phyloP scores from a whole-genome alignment of 139 green algal genomes.

The Coelastrella sp. region DNA sequence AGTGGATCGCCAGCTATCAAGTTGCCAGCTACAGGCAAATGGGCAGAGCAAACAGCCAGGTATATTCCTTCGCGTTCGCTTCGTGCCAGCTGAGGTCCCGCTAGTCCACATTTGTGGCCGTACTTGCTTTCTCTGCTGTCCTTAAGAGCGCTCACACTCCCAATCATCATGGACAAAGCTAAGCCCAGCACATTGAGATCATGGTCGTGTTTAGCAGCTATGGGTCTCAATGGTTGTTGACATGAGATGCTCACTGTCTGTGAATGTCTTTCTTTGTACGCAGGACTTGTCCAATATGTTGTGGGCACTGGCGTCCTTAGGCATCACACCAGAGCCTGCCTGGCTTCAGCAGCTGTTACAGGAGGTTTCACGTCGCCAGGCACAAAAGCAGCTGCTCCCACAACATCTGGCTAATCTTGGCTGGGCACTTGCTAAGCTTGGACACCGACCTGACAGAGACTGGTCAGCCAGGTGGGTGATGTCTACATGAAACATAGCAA shows the following conservation, averaged over 20 bases:
- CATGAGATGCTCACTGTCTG: neutral
- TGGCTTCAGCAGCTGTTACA: conserved; percentile 36
- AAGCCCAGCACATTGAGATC: too few relatives aligned
- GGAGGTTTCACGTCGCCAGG: conserved; percentile 8
- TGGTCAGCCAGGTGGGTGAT: neutral
- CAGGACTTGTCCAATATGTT: conserved; percentile 45
- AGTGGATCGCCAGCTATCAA: conserved; percentile 45
- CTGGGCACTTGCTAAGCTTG: conserved; percentile 38
- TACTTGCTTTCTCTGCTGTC: too few relatives aligned
- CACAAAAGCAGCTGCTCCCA: conserved; percentile 3
- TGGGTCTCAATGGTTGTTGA: too few relatives aligned
- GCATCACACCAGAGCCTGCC: conserved; percentile 6
- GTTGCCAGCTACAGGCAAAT: conserved; percentile 43
- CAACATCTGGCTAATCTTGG: conserved; percentile 35
- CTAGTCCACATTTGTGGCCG: too few relatives aligned
- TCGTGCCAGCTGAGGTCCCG: too few relatives aligned
- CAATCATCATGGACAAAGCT: too few relatives aligned
- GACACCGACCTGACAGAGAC: conserved; percentile 24
- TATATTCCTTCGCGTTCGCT: neutral
- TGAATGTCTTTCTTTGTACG: neutral
- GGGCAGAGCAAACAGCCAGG: conserved; percentile 4
- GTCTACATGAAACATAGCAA: neutral
- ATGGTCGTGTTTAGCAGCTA: too few relatives aligned
- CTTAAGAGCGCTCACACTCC: too few relatives aligned
- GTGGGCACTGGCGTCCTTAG: conserved; percentile 22